Base-by-base conservation (phyloP, 116 monocot genomes). In the Zostera marina region DNA sequence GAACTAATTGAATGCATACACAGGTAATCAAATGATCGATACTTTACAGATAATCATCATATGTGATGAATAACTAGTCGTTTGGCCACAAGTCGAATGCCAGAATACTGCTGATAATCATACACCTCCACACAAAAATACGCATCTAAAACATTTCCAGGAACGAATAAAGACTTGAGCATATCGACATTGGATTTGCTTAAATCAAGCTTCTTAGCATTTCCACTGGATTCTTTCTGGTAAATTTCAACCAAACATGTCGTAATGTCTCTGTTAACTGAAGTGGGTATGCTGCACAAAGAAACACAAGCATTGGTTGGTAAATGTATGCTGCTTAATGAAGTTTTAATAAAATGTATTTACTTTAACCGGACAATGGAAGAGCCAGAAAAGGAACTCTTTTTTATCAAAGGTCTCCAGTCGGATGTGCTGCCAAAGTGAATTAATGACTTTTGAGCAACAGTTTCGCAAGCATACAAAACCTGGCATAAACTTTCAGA, bases 41-140 rank as follows among this genome's bases (percentile, higher is more conserved):
- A 32, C 32, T 5, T 32, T 32, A 32, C 0, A 2, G 1, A 32
- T 32, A 32, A 32, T 32, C 32, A 32, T 32, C 32, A 32, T 1
- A 32, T 63, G 41, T 76, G 61, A 63, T 81, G 79, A 44, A 88
- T 44, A 53, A 82, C 53, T 52, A 94, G 47, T 52, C 60, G 73
- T 65, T 82, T 81, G 12, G 88, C 94, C 25, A 94, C 81, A 3
- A 94, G 56, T 24, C 88, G 67, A 19, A 84, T 77, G 22, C 94
- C 94, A 12, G 88, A 81, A 64, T 61, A 15, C 61, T 77, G 77
- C 58, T 82, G 81, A 70, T 75, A 94, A 64, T 85, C 81, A 66
- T 94, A 94, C 12, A 66, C 8, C 3, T 88, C 85, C 1, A 77
- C 11, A 8, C 47, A 52, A 70, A 94, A 81, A 64, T 60, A 94